phyloP scores from a whole-genome alignment of 352 stramenopile genomes.

The Phytophthora lateralis region DNA sequence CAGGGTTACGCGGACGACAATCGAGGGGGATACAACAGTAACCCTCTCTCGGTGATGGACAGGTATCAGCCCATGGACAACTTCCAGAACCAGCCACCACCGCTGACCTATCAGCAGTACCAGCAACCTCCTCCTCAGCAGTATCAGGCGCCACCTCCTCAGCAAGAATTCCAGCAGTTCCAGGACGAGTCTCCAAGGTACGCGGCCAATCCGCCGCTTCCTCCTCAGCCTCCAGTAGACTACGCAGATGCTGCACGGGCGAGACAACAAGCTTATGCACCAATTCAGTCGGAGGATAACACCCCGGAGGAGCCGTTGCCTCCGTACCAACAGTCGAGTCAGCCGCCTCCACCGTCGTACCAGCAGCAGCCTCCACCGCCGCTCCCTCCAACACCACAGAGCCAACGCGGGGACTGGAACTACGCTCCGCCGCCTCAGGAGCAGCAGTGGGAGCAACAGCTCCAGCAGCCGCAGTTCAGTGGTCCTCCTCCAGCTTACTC shows the following conservation, averaged over 20 bases:
- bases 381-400: slow-evolving; percentile 9
- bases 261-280: slow-evolving; percentile 47
- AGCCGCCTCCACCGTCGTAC: slow-evolving; percentile 16
- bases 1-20: slow-evolving; percentile 21
- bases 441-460: slow-evolving; percentile 20
- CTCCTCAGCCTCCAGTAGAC: slow-evolving; percentile 17
- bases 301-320: slow-evolving; percentile 1
- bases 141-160: slow-evolving; percentile 5
- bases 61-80: slow-evolving; percentile 20
- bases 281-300: slow-evolving; percentile 26
- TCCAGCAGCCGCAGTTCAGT: slow-evolving; percentile 17
- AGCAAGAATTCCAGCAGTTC: slow-evolving; percentile 17
- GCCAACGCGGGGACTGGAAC: slow-evolving; percentile 21
- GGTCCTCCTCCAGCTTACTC: slow-evolving; percentile 13
- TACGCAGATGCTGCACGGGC: slow-evolving; percentile 43
- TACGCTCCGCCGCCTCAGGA: slow-evolving; percentile 9
- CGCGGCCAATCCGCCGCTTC: slow-evolving; percentile 18
- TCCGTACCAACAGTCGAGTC: slow-evolving; percentile 13
- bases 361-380: slow-evolving; percentile 23
- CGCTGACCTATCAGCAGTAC: slow-evolving; percentile 8
- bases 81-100: slow-evolving; percentile 25
- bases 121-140: slow-evolving; percentile 19
- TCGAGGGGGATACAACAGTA: slow-evolving; percentile 18
- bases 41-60: slow-evolving; percentile 13
- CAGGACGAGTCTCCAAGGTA: slow-evolving; percentile 28